Evolutionary conservation across 352 stramenopile genomes (phyloP).

Genomic region (Elongisporangium undulatum): DNA sequence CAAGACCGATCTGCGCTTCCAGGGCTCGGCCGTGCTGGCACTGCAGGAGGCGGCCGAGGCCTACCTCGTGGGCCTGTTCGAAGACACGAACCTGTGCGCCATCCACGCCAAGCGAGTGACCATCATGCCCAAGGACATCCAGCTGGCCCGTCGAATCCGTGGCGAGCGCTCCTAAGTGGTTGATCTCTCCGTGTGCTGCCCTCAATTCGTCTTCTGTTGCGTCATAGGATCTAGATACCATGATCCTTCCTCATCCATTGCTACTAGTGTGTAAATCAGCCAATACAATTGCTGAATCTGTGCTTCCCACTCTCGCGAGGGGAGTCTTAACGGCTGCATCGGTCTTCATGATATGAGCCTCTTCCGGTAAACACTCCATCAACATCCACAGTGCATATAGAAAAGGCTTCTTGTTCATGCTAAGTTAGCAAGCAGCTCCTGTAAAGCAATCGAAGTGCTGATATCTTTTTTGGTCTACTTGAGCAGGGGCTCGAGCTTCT

Average conservation of each 20-base stretch:
- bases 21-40: constrained; percentile 79
- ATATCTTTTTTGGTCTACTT: constrained; percentile 20
- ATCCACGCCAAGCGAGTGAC: constrained; percentile 94
- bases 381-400: background rate
- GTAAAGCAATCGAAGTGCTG: constrained; percentile 3
- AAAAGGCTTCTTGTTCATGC: background rate
- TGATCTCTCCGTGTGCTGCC: constrained; percentile 7
- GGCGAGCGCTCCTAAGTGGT: constrained; percentile 75
- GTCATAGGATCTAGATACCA: too few species aligned
- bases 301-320: too few species aligned
- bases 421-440: constrained; percentile 6
- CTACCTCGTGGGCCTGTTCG: constrained; percentile 78
- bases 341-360: too few species aligned
- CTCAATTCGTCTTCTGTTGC: background rate
- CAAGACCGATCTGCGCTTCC: constrained; percentile 88
- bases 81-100: constrained; percentile 93
- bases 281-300: too few species aligned
- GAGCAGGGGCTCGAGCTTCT: constrained; percentile 51
- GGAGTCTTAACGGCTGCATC: too few species aligned
- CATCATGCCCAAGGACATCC: constrained; percentile 95
- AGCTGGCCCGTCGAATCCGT: constrained; percentile 91
- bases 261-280: too few species aligned
- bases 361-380: too few species aligned
- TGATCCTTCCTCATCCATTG: too few species aligned
- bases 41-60: constrained; percentile 87